Evolutionary conservation across 441 rosid genomes (phyloP).

Genomic region (Oxalis stricta): DNA sequence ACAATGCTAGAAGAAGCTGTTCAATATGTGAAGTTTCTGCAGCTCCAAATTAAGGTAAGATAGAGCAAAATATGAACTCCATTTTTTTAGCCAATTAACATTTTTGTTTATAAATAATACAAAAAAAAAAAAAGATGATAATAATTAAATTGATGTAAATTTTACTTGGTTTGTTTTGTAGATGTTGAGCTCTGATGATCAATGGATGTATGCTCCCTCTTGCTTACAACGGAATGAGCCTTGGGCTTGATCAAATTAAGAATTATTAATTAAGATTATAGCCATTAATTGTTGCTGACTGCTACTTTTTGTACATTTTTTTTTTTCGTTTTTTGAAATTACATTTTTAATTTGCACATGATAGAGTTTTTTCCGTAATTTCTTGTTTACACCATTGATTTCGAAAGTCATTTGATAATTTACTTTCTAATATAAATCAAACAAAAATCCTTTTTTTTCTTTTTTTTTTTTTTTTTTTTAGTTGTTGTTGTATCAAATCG

Average conservation of each 20-base stretch:
- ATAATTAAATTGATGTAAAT: not conserved
- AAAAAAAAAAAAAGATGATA: not conserved
- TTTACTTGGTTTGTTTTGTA: constrained; percentile 16
- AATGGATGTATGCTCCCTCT: constrained; percentile 93
- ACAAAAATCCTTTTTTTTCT: too few relatives aligned
- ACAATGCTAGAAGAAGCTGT: constrained; percentile 88
- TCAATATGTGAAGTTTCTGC: constrained; percentile 58
- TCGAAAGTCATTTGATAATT: too few relatives aligned
- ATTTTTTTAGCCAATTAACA: not conserved
- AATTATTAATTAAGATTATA: too few relatives aligned
- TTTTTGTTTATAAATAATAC: not conserved
- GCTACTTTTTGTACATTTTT: too few relatives aligned
- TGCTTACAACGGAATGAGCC: constrained; percentile 64
- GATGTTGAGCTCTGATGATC: constrained; percentile 87
- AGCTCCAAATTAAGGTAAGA: constrained; percentile 68
- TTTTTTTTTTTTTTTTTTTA: too few relatives aligned
- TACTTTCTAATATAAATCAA: too few relatives aligned
- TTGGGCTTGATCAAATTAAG: constrained; percentile 46
- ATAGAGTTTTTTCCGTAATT: too few relatives aligned
- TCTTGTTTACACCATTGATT: too few relatives aligned
- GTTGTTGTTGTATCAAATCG: too few relatives aligned
- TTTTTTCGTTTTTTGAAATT: too few relatives aligned
- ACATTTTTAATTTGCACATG: too few relatives aligned
- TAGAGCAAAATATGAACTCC: not conserved
- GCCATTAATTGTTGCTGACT: too few relatives aligned